Base-by-base conservation (phyloP, 2,329 filamentous ascomycete genomes). In the Esteya vermicola region DNA sequence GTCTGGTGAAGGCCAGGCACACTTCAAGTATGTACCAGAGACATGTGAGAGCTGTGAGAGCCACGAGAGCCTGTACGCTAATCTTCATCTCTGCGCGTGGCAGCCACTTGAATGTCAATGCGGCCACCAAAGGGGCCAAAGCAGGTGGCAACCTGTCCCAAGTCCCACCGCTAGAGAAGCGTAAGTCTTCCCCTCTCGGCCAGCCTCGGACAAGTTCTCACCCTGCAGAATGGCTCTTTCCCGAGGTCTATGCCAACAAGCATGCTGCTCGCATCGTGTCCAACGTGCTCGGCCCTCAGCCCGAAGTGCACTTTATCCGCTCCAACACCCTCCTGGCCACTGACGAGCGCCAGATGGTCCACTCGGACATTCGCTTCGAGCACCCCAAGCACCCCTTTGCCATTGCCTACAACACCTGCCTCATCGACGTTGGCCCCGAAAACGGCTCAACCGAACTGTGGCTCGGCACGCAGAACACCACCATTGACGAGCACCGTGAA, bases 341-440 rank as follows among this genome's bases (percentile, higher is more conserved):
- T 62, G 2, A 51, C 61, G 1, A 58, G 57, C 43, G 64, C 21
- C 71, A 75, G 43, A 72, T 70, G 0, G 67, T 72, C 0, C 74
- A 78, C 52, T 64, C 67, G 0, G 74, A 78, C 46, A 69, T 71
- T 4, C 68, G 76, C 51, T 75, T 75, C 48, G 54, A 57, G 3
- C 66, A 74, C 42, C 73, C 70, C 0, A 45, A 54, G 0, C 62
- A 67, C 42, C 68, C 70, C 1, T 76, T 75, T 43, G 68, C 67
- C 4, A 58, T 71, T 12, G 65, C 71, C 3, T 52, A 71, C 46
- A 75, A 75, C 43, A 55, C 73, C 10, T 34, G 33, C 28, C 38
- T 40, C n/a, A 13, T 40, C 41, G 38, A 37, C 27, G 26, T 21
- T 18, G 25, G 22, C 3, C 33, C 38, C 3, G 28, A 33, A 19